A percentile compares a stretch with the other conserved stretches of the same genome.
phyloP scores from a whole-genome alignment of 2,329 filamentous ascomycete species.

The Phoma sp. region DNA sequence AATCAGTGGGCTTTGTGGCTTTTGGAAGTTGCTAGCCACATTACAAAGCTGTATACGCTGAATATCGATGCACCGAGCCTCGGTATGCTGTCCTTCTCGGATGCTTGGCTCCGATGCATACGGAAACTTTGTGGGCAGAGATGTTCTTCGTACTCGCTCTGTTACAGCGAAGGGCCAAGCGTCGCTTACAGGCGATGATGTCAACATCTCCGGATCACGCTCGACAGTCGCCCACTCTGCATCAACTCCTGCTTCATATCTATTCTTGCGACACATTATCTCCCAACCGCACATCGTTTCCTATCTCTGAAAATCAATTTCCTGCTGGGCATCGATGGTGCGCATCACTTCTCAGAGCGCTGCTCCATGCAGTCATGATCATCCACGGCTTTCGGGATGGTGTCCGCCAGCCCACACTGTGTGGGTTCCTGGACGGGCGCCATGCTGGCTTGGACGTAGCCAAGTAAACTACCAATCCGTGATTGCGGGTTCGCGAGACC shows the following conservation, averaged over 20 bases:
- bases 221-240: conserved; percentile 15
- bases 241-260: conserved; percentile 25
- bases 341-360: conserved; percentile 23
- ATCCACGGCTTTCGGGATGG: conserved; percentile 26
- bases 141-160: conserved; percentile 1
- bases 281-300: conserved; percentile 20
- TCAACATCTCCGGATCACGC: conserved; percentile 27
- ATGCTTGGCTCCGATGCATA: not conserved
- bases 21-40: conserved; percentile 32
- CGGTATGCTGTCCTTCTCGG: not conserved
- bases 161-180: conserved; percentile 10
- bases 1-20: conserved; percentile 4
- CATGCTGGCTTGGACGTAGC: conserved; percentile 21
- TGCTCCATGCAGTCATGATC: conserved; percentile 28
- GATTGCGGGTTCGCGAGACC: conserved; percentile 28
- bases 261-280: conserved; percentile 26
- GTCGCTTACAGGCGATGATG: conserved; percentile 27
- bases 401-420: conserved; percentile 14
- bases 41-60: conserved; percentile 13
- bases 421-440: conserved; percentile 19
- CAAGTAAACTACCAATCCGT: conserved; percentile 23
- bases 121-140: not conserved
- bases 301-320: conserved; percentile 18
- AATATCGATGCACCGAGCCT: not conserved
- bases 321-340: conserved; percentile 17